These are phyloP conservation scores for Trichoderma sp. DNA, from an alignment of 2,329 filamentous ascomycete genomes.

Conservation along the genomic window DNA sequence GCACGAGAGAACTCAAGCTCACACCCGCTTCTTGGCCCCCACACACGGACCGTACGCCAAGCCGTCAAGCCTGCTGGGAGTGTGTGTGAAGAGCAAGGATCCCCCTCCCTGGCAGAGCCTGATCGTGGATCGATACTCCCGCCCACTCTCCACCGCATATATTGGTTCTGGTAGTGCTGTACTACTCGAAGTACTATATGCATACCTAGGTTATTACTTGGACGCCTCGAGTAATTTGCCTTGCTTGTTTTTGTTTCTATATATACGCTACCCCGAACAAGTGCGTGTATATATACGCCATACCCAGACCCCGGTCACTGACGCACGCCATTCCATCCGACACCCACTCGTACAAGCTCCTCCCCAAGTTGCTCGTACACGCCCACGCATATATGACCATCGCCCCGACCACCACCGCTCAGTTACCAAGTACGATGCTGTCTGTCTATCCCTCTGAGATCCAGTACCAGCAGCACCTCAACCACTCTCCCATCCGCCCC, in stretches of 20 bases:
- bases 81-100: slow-evolving; percentile 7
- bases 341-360: background rate
- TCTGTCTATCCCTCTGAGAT: slow-evolving; percentile 24
- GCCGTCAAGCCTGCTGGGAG: slow-evolving; percentile 9
- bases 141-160: slow-evolving; percentile 16
- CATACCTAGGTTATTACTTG: slow-evolving; percentile 13
- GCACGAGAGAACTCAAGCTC: background rate
- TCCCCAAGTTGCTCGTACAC: background rate
- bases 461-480: slow-evolving; percentile 20
- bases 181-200: background rate
- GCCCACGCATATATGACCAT: slow-evolving; percentile 23
- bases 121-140: slow-evolving; percentile 16
- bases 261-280: slow-evolving; percentile 2
- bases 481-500: slow-evolving; percentile 16
- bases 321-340: slow-evolving; percentile 8
- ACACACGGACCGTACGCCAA: slow-evolving; percentile 20
- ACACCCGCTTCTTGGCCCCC: slow-evolving; percentile 16
- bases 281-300: slow-evolving; percentile 4
- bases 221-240: background rate
- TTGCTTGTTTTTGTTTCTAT: slow-evolving; percentile 3
- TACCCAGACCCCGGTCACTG: slow-evolving; percentile 8
- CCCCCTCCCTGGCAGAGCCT: slow-evolving; percentile 7
- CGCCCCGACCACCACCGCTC: slow-evolving; percentile 1
- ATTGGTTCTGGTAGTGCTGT: background rate
- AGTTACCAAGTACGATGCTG: slow-evolving; percentile 24